Conservation (phyloP, 2,329 filamentous ascomycete genomes). For the Huntiella decipiens region DNA sequence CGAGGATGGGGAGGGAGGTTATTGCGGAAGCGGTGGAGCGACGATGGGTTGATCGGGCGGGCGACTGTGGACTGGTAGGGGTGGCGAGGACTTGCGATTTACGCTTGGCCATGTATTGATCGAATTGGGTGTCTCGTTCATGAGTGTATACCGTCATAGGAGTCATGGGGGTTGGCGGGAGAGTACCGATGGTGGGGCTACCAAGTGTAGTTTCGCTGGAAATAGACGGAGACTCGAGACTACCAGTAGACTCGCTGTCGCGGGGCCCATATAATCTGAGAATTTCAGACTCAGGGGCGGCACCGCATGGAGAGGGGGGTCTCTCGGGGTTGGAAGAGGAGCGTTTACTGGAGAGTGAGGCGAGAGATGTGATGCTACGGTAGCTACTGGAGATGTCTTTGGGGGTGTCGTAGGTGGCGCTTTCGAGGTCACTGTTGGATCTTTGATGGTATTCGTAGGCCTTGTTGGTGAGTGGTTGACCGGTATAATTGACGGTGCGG, state of each 20-base stretch:
- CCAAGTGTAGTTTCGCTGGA: background rate
- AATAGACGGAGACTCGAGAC: background rate
- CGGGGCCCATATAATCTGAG: background rate
- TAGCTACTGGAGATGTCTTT: background rate
- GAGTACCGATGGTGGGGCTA: background rate
- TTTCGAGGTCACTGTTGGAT: conserved; percentile 10
- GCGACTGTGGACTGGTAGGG: background rate
- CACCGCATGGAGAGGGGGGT: no score
- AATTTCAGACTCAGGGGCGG: background rate
- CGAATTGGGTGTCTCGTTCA: conserved; percentile 28
- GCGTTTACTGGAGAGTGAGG: conserved; percentile 1
- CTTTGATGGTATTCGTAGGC: conserved; percentile 23
- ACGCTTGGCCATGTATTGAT: conserved; percentile 22
- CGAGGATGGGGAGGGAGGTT: background rate
- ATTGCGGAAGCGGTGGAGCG: background rate
- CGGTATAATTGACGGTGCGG: conserved; percentile 28
- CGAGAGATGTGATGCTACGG: conserved; percentile 3
- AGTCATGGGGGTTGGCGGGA: background rate
- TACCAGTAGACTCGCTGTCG: background rate
- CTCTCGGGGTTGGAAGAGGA: background rate
- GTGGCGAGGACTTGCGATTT: background rate
- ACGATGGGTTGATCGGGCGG: background rate
- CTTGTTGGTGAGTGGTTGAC: conserved; percentile 31
- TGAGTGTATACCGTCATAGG: conserved; percentile 24
- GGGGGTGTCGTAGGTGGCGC: background rate